These are phyloP conservation scores for Phytopythium vexans DNA, from an alignment of 352 stramenopile species.

Conservation along the genomic window DNA sequence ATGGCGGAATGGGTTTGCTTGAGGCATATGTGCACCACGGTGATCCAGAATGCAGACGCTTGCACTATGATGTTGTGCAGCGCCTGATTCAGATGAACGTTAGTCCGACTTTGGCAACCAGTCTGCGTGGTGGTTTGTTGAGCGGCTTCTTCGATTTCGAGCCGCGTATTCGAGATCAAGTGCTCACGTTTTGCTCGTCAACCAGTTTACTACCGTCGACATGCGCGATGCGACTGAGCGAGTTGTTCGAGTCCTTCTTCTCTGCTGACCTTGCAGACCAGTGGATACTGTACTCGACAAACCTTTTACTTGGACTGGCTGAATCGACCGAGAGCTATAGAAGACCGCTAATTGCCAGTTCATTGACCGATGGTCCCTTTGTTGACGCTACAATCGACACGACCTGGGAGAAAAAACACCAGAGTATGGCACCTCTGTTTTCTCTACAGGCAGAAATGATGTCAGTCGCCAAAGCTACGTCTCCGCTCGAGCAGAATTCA, in stretches of 20 bases:
- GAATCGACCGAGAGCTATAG: conserved; percentile 25
- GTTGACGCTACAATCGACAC: conserved; percentile 55
- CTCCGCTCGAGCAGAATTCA: conserved; percentile 2
- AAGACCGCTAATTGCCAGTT: conserved; percentile 41
- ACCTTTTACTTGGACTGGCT: conserved; percentile 43
- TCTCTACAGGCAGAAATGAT: conserved; percentile 52
- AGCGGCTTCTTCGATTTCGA: conserved; percentile 51
- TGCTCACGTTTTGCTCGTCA: conserved; percentile 46
- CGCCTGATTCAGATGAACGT: conserved; percentile 31
- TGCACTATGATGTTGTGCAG: conserved; percentile 42
- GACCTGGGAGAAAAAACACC: conserved; percentile 61
- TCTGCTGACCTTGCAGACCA: conserved; percentile 40
- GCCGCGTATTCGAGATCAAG: conserved; percentile 27
- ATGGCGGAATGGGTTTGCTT: conserved; percentile 42
- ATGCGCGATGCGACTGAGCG: conserved; percentile 41
- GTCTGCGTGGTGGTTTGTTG: conserved; percentile 36
- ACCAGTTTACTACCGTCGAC: conserved; percentile 24
- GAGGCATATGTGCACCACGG: conserved; percentile 30
- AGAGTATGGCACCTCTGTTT: conserved; percentile 75
- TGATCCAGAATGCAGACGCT: conserved; percentile 26
- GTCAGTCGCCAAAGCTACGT: too few relatives aligned
- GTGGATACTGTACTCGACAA: conserved; percentile 71
- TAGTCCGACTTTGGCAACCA: conserved; percentile 9
- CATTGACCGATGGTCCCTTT: conserved; percentile 44
- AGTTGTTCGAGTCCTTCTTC: conserved; percentile 52